Base-by-base conservation (phyloP, 164 flowering plant genomes). In the Sedum album region DNA sequence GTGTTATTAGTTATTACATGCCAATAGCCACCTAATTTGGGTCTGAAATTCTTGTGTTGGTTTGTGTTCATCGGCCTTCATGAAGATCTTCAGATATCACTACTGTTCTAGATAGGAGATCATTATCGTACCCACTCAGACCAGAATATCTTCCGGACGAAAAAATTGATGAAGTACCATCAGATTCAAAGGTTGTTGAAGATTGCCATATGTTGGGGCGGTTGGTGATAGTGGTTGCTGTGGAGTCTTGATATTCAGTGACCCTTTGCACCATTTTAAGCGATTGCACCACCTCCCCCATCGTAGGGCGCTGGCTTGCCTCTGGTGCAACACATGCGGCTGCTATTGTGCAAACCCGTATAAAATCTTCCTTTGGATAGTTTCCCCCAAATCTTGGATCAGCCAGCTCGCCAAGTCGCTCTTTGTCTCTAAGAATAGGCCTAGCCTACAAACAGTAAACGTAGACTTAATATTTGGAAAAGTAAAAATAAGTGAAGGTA, bases 271-370 rank as follows among this genome's bases (percentile, higher is more conserved):
- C 97, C 99, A 94, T 91, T 78, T 94, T 91, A 30, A 94, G 92
- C 21, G 97, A 91, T 76, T 94, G 99, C 31, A 91, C 99, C 60
- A 94, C 99, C 82, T 94, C 99, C 31, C 99, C 93, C 96, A 94
- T 94, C 13, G 97, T 88, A 3, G 99, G 99, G 48, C 97, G 82
- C 73, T 94, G 99, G 78, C 69, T 82, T 61, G 96, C 95, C 73
- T 91, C 96, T 1, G 97, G 89, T n/a, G 97, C 86, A 73, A 94
- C 99, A 83, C 97, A 94, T 70, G 97, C 97, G 31, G 97, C 96
- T 15, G 96, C 99, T 53, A 94, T 84, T 10, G 99, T 91, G 80
- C 98, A 94, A 69, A 94, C 97, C 48, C 97, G 84, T 31, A 85
- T 60, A 75, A 89, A 91, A 68, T 94, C 97, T 72, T 94, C 98